Evolutionary conservation across 441 rosid genomes (phyloP).

Genomic region (Flueggea neowawraea): DNA sequence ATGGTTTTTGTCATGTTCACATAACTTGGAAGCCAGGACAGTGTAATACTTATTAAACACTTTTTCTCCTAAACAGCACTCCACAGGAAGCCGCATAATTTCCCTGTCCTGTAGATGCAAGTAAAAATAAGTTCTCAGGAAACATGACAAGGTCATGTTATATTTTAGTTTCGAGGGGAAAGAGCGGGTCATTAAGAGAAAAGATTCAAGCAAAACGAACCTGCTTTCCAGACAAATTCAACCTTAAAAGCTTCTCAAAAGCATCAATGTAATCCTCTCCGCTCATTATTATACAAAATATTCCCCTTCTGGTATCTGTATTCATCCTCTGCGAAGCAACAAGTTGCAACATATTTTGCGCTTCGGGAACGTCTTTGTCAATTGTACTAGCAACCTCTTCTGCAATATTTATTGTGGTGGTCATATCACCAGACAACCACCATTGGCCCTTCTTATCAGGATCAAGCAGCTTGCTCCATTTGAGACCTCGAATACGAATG

Average conservation of each 20-base stretch:
- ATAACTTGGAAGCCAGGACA: slow-evolving; percentile 70
- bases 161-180: not conserved
- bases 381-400: slow-evolving; percentile 78
- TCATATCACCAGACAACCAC: slow-evolving; percentile 74
- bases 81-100: slow-evolving; percentile 79
- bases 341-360: slow-evolving; percentile 87
- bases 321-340: slow-evolving; percentile 93
- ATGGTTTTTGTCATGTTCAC: slow-evolving; percentile 84
- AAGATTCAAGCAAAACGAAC: slow-evolving; percentile 20
- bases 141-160: not conserved
- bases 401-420: slow-evolving; percentile 27
- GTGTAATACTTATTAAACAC: slow-evolving; percentile 83
- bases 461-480: slow-evolving; percentile 90
- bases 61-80: slow-evolving; percentile 87
- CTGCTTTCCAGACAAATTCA: slow-evolving; percentile 86
- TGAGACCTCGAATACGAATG: slow-evolving; percentile 65
- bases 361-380: slow-evolving; percentile 76
- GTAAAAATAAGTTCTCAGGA: not conserved
- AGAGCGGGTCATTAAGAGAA: not conserved
- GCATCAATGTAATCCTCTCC: slow-evolving; percentile 91
- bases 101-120: slow-evolving; percentile 66
- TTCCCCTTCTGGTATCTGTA: slow-evolving; percentile 81
- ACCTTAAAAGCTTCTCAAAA: slow-evolving; percentile 78
- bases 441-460: slow-evolving; percentile 90
- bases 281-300: slow-evolving; percentile 90